phyloP scores from a whole-genome alignment of 2,329 filamentous ascomycete genomes.

The Diaporthe destruens region DNA sequence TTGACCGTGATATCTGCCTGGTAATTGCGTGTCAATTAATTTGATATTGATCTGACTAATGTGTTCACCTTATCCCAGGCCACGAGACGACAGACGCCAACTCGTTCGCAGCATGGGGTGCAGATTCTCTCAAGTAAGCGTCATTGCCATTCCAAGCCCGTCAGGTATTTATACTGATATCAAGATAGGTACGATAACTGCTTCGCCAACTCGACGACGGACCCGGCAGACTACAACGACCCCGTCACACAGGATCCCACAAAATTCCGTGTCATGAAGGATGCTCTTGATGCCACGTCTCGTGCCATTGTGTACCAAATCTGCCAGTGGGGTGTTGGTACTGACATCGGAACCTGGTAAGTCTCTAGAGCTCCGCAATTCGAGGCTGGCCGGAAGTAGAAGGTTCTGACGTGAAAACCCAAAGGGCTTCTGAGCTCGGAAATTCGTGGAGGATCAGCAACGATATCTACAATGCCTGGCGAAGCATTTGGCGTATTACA shows the following conservation, averaged over 20 bases:
- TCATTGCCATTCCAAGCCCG: neutral
- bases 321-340: constrained; percentile 66
- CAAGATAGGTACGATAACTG: constrained; percentile 61
- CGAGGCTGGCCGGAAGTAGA: neutral
- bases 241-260: constrained; percentile 54
- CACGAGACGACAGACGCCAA: constrained; percentile 57
- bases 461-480: constrained; percentile 65
- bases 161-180: neutral
- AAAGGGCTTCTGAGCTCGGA: constrained; percentile 57
- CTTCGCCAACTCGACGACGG: constrained; percentile 57
- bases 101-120: constrained; percentile 58
- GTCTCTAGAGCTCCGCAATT: neutral
- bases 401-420: accelerated
- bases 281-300: constrained; percentile 54
- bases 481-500: constrained; percentile 63
- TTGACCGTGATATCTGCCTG: neutral
- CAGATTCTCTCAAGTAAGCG: constrained; percentile 65
- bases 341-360: constrained; percentile 60
- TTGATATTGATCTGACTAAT: neutral
- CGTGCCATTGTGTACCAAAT: constrained; percentile 62
- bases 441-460: constrained; percentile 66
- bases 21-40: neutral
- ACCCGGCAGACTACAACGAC: constrained; percentile 57
- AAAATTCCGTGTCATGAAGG: constrained; percentile 62
- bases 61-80: constrained; percentile 45